Base-by-base conservation (phyloP, 75 land plant genomes). In the Picea sitchensis region DNA sequence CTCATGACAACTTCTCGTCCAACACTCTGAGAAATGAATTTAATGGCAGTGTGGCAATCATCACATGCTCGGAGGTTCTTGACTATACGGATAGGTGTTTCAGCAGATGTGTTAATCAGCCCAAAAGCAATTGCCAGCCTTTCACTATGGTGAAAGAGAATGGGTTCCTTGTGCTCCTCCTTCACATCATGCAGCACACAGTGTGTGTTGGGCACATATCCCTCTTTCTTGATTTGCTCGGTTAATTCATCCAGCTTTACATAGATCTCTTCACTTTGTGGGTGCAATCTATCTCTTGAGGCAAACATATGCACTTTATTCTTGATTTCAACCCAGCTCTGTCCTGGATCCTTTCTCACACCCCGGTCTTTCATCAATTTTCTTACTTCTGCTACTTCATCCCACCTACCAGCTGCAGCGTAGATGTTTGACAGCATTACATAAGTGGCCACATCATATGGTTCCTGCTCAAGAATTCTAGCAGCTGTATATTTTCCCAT, bases 371-470 rank as follows among this genome's bases (percentile, higher is more conserved):
- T 61, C 64, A 61, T 61, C 18, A n/a, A 4, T 61, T n/a, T 61
- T 8, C 64, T n/a, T 18, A 61, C 64, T 3, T 61, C 64, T n/a
- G 21, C 21, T 61, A 61, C 64, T 3, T 61, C 64, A 61, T 61
- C n/a, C 64, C 64, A n/a, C 21, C 64, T 61, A 18, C 9, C 64
- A 18, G 64, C 18, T 18, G 64, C 64, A 47, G 83, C 84, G 78
- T 83, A 80, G 36, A 86, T 79, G 38, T 86, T 86, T 8, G 84
- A 72, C 81, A 86, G 76, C 38, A 69, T 57, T 23, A 86, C 85
- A 74, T 80, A 83, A 12, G 82, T 30, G 20, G 41, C 76, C 1
- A 78, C 79, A 61, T 30, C 54, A 14, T 41, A 26, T 8, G 85
- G 87, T 21, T 86, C 85, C 65, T 82, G 47, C 23, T 80, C 77